Evolutionary conservation across 495 filamentous ascomycete genomes (phyloP).

Genomic region (Penicillium malachiteum): DNA sequence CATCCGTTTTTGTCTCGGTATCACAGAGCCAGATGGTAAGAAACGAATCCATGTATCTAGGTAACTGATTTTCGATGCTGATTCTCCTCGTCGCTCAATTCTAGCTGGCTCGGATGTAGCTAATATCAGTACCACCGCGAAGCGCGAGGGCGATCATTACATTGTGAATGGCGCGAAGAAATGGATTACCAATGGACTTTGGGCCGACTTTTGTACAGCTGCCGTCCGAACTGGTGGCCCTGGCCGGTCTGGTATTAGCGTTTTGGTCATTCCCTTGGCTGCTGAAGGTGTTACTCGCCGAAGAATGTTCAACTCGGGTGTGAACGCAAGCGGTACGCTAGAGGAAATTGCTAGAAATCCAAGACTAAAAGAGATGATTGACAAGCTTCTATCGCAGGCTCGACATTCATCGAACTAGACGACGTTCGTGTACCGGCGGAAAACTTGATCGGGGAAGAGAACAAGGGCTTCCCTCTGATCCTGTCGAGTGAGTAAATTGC

Average conservation of each 20-base stretch:
- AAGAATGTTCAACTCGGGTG: constrained; percentile 76
- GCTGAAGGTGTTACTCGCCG: constrained; percentile 56
- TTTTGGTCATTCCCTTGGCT: constrained; percentile 52
- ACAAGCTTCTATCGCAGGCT: constrained; percentile 24
- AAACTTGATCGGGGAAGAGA: constrained; percentile 46
- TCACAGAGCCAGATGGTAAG: constrained; percentile 55
- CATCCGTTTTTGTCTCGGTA: constrained; percentile 53
- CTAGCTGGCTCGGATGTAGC: constrained; percentile 54
- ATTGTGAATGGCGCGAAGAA: constrained; percentile 58
- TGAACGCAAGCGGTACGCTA: constrained; percentile 39
- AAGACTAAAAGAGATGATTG: background rate
- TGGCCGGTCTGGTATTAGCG: constrained; percentile 46
- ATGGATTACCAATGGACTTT: constrained; percentile 58
- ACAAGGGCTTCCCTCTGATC: constrained; percentile 49
- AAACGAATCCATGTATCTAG: background rate
- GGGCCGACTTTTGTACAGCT: constrained; percentile 54
- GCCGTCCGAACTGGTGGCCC: constrained; percentile 54
- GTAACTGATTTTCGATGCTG: constrained; percentile 1
- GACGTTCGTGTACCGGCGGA: constrained; percentile 46
- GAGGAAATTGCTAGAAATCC: background rate
- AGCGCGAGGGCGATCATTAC: constrained; percentile 45
- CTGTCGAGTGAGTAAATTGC: constrained; percentile 41
- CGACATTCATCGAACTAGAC: constrained; percentile 49
- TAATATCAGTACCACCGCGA: constrained; percentile 51
- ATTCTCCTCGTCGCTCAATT: background rate